Evolutionary conservation across 805 yeast genomes (phyloP).

Genomic region (Cyberlindnera americana): DNA sequence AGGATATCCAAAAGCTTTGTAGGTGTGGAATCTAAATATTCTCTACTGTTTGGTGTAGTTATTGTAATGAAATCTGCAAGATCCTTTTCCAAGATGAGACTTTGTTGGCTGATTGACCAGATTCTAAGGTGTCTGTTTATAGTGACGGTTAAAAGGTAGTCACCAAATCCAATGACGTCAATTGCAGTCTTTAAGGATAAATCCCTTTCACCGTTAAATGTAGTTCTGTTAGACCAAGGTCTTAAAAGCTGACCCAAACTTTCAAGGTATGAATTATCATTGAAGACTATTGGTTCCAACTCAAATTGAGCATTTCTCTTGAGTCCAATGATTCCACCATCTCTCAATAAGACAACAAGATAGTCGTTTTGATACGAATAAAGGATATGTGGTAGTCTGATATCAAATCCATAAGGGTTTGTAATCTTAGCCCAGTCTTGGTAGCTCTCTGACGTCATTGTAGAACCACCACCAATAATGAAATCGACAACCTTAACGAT

Average conservation of each 20-base stretch:
- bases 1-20: slow-evolving; percentile 28
- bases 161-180: slow-evolving; percentile 26
- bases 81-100: slow-evolving; percentile 28
- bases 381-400: slow-evolving; percentile 53
- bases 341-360: slow-evolving; percentile 58
- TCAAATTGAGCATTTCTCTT: slow-evolving; percentile 22
- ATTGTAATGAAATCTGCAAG: slow-evolving; percentile 15
- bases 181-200: slow-evolving; percentile 35
- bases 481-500: slow-evolving; percentile 43
- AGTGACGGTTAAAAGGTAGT: slow-evolving; percentile 45
- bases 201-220: slow-evolving; percentile 39
- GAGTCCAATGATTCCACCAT: slow-evolving; percentile 73
- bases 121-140: slow-evolving; percentile 51
- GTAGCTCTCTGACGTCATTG: slow-evolving; percentile 18
- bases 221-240: slow-evolving; percentile 23
- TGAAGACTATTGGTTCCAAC: slow-evolving; percentile 47
- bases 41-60: slow-evolving; percentile 18
- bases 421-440: slow-evolving; percentile 63
- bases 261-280: slow-evolving; percentile 47
- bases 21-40: slow-evolving; percentile 31
- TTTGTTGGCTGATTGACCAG: slow-evolving; percentile 49
- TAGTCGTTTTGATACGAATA: slow-evolving; percentile 42
- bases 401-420: slow-evolving; percentile 61
- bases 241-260: slow-evolving; percentile 32
- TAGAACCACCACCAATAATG: slow-evolving; percentile 17